Evolutionary conservation across 2,329 filamentous ascomycete species (phyloP).

Genomic region (Pleurostoma richardsiae): DNA sequence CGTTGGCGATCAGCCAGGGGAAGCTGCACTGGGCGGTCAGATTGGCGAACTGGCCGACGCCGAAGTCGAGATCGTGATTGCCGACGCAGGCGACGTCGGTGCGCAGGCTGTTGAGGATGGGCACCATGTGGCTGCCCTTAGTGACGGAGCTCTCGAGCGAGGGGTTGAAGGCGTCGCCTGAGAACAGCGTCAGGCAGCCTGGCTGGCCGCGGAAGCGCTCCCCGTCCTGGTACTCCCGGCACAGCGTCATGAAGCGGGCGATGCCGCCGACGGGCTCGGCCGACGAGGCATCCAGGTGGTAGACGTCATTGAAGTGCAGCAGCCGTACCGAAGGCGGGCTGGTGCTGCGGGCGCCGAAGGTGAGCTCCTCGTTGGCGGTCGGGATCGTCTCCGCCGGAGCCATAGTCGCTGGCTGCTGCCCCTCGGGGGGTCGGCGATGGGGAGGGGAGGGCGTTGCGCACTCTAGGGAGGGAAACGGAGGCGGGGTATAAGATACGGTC

Average conservation of each 20-base stretch:
- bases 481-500: too few species aligned
- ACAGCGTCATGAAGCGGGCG: constrained; percentile 72
- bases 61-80: constrained; percentile 92
- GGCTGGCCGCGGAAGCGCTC: constrained; percentile 58
- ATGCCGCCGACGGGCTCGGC: constrained; percentile 80
- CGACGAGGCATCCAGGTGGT: constrained; percentile 73
- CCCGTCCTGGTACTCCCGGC: constrained; percentile 67
- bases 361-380: constrained; percentile 14
- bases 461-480: too few species aligned
- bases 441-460: too few species aligned
- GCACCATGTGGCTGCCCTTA: constrained; percentile 87
- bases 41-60: constrained; percentile 72
- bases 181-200: constrained; percentile 73
- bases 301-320: constrained; percentile 91
- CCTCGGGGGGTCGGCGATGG: not conserved
- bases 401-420: constrained; percentile 2
- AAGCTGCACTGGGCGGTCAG: constrained; percentile 72
- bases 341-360: constrained; percentile 21
- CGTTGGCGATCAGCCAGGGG: constrained; percentile 86
- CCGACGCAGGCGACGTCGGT: constrained; percentile 80
- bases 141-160: constrained; percentile 85
- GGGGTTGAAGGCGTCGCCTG: constrained; percentile 89
- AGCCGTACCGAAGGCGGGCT: constrained; percentile 66
- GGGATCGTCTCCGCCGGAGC: constrained; percentile 5
- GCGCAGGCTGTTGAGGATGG: constrained; percentile 71